phyloP scores from a whole-genome alignment of 2,329 filamentous ascomycete genomes.

The Mariannaea elegans region DNA sequence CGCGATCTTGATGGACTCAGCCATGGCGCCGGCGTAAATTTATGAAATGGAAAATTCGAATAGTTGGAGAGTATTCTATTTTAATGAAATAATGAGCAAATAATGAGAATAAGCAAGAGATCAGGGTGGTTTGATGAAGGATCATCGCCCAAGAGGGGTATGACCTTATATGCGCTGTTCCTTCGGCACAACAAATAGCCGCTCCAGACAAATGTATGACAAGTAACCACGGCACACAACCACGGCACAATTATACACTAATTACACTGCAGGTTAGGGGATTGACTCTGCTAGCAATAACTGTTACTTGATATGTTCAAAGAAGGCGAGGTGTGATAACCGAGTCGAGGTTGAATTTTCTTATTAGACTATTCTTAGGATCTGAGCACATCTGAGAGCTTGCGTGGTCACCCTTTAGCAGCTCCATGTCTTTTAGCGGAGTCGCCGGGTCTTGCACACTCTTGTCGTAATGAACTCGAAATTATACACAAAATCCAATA shows the following conservation, averaged over 20 bases:
- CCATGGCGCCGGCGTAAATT: slow-evolving; percentile 44
- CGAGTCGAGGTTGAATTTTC: no score
- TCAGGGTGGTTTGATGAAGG: no score
- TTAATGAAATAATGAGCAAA: neutral
- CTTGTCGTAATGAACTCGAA: neutral
- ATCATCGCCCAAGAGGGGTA: no score
- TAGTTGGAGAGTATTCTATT: neutral
- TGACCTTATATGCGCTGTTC: neutral
- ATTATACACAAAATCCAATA: slow-evolving; percentile 46
- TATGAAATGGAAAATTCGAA: neutral
- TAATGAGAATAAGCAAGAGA: no score
- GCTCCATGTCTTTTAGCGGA: no score
- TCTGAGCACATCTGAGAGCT: no score
- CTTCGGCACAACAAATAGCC: slow-evolving; percentile 26
- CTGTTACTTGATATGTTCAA: neutral
- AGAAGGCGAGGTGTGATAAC: neutral
- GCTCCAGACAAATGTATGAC: neutral
- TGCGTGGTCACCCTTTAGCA: no score
- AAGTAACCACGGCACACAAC: no score
- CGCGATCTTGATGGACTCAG: slow-evolving; percentile 56
- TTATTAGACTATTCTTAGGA: no score
- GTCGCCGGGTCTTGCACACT: no score
- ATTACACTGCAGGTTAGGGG: neutral
- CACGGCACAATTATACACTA: neutral
- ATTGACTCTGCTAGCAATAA: neutral